These are phyloP conservation scores for Apiospora saccharicola DNA, from an alignment of 2,329 filamentous ascomycete genomes.

Conservation along the genomic window DNA sequence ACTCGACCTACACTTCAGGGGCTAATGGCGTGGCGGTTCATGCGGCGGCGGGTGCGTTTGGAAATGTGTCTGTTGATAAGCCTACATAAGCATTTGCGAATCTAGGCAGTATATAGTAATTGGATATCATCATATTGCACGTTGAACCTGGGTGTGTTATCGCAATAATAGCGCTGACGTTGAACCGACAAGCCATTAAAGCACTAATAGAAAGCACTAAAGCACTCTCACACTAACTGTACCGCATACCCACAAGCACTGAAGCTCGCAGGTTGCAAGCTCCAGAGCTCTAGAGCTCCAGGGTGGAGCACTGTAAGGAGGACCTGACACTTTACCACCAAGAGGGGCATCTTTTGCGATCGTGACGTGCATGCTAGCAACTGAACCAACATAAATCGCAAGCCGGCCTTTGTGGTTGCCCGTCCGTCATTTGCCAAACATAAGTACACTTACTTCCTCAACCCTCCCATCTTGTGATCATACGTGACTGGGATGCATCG, in stretches of 20 bases:
- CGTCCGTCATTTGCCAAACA: not conserved
- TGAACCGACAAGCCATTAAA: not conserved
- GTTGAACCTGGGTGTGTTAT: not conserved
- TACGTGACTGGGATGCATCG: not conserved
- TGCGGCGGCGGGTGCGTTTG: conserved; percentile 34
- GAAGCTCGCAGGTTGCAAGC: not conserved
- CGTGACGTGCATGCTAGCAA: not conserved
- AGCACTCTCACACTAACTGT: too few relatives aligned
- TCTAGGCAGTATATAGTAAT: not conserved
- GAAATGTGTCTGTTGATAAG: conserved; percentile 39
- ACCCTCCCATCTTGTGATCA: not conserved
- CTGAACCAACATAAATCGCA: too few relatives aligned
- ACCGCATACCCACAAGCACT: too few relatives aligned
- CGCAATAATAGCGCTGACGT: not conserved
- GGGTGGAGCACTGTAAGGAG: too few relatives aligned
- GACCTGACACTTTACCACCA: too few relatives aligned
- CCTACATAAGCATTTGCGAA: conserved; percentile 14
- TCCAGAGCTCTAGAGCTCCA: not conserved
- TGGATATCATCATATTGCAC: not conserved
- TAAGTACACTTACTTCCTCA: not conserved
- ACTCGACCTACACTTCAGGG: conserved; percentile 34
- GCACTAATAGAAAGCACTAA: not conserved
- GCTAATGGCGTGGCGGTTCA: conserved; percentile 39
- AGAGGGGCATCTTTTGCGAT: not conserved
- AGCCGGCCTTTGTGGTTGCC: not conserved